Conservation (phyloP, 805 yeast genomes). For the Candida hungchunana region DNA sequence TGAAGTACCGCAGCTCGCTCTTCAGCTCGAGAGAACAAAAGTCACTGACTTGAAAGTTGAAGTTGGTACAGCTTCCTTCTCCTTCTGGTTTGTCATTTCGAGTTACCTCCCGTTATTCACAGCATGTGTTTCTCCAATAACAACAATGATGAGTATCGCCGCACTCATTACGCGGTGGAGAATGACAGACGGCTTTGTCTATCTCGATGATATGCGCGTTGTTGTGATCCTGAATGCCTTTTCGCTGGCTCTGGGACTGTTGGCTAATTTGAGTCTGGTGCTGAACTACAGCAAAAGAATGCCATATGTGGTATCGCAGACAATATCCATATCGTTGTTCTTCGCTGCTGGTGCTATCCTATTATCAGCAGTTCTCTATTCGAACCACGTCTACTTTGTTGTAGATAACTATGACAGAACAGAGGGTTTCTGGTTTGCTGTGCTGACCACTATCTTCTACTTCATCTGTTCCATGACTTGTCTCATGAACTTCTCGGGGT, state of each 20-base stretch:
- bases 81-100: conserved; percentile 60
- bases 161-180: conserved; percentile 74
- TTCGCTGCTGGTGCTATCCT: conserved; percentile 52
- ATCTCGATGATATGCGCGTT: conserved; percentile 35
- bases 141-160: conserved; percentile 68
- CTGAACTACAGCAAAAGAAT: conserved; percentile 62
- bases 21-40: conserved; percentile 16
- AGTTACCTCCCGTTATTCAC: conserved; percentile 71
- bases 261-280: conserved; percentile 65
- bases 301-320: conserved; percentile 57
- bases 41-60: conserved; percentile 13
- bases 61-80: conserved; percentile 18
- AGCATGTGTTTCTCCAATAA: conserved; percentile 75
- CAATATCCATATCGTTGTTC: conserved; percentile 62
- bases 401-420: conserved; percentile 30
- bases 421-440: conserved; percentile 79
- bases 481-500: conserved; percentile 59
- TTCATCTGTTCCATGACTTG: conserved; percentile 51
- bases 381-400: conserved; percentile 30
- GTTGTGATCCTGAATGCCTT: conserved; percentile 56
- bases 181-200: conserved; percentile 24
- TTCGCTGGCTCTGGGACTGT: conserved; percentile 58
- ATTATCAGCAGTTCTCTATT: conserved; percentile 41
- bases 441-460: conserved; percentile 60
- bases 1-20: conserved; percentile 18